phyloP scores from a whole-genome alignment of 129 eudicot species.

The Saposhnikovia divaricata region DNA sequence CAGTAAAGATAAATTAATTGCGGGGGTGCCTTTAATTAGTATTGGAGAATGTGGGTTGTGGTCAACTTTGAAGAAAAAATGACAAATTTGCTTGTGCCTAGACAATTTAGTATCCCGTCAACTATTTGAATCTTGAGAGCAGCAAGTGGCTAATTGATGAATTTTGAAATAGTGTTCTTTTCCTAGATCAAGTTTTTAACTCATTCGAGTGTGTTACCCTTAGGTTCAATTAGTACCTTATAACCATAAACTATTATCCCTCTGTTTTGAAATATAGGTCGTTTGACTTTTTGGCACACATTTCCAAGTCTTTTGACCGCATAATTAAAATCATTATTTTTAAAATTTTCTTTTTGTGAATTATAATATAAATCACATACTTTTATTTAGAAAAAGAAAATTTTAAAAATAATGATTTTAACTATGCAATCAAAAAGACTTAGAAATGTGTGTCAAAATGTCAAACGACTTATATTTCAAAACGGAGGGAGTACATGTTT shows the following conservation, averaged over 20 bases:
- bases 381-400: no score
- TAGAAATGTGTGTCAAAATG: no score
- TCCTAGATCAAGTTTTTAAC: neutral
- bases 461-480: no score
- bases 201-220: neutral
- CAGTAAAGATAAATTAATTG: neutral
- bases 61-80: neutral
- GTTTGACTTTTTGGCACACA: no score
- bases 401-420: no score
- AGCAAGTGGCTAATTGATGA: neutral
- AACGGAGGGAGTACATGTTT: no score
- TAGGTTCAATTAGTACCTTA: neutral
- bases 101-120: neutral
- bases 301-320: no score
- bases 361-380: no score
- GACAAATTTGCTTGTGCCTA: neutral
- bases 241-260: neutral
- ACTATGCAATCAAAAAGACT: no score
- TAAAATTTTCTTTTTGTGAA: no score
- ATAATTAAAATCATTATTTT: no score
- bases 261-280: no score
- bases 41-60: neutral
- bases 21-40: neutral
- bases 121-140: neutral
- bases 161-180: neutral